Evolutionary conservation across 306 rosid species (phyloP), one percentile per base, ranked within the genome.

Genomic region (Sophora flavescens): DNA sequence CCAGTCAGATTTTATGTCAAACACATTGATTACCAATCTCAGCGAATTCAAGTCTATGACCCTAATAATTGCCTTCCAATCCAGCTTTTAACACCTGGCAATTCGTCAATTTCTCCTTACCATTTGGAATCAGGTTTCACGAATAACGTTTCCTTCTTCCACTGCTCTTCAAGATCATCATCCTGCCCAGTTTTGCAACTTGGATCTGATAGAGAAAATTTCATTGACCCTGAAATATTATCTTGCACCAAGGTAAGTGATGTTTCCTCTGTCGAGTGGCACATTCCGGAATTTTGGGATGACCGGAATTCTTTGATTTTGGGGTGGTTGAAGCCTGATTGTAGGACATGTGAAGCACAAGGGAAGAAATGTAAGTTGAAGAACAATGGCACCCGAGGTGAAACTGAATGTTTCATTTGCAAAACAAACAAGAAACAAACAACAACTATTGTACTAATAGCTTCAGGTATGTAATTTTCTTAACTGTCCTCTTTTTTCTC

Each of bases 61-160:
- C 78, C 88, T 6, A 6, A 68, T 0, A 54, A 44, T 6, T 85
- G 88, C 35, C 71, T 78, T 26, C 32, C 81, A 6, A 50, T 66
- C 1, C 64, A 30, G 26, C 13, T 81, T 38, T 48, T 76, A 0
- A 13, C 15, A 28, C 30, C 76, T 6, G 32, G 62, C 4, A 82
- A 54, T 47, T 54, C 63, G 3, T 76, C 85, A 15, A n/a, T 71
- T 45, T 47, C 35, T 0, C 85, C 82, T 16, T 70, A 70, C 10
- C 36, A 7, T 12, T 69, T 61, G 28, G 17, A 4, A 32, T 14
- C 16, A 6, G 5, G 0, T 3, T 4, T 0, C 0, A 5, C 3
- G 5, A 4, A 2, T 2, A 50, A 60, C 8, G 26, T 81, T 41
- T 68, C 85, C 16, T 62, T 81, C 78, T 81, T 75, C 59, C 18